Evolutionary conservation across 1,284 basidiomycete species (phyloP).

Genomic region (Fistulina hepatica): DNA sequence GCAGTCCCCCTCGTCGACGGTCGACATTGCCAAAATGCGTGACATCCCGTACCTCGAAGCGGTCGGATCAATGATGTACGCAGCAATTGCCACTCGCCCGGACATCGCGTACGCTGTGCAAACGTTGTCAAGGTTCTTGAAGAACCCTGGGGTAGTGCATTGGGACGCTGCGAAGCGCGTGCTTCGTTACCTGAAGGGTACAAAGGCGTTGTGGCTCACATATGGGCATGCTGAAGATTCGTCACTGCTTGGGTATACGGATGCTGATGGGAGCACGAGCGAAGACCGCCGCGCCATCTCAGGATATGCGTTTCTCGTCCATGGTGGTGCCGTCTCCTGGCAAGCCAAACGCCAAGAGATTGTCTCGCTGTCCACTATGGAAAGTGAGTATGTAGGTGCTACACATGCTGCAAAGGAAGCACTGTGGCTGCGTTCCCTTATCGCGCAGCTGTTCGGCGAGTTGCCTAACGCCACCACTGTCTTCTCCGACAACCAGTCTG

Average conservation of each 20-base stretch:
- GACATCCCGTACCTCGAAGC: slow-evolving; percentile 15
- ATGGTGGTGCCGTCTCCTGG: slow-evolving; percentile 26
- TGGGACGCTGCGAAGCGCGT: slow-evolving; percentile 21
- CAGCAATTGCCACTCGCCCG: slow-evolving; percentile 20
- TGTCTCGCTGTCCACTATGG: slow-evolving; percentile 7
- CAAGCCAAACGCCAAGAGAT: slow-evolving; percentile 15
- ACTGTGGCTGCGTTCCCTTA: slow-evolving; percentile 6
- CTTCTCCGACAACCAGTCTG: not conserved
- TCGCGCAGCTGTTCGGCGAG: too few relatives aligned
- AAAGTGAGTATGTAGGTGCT: slow-evolving; percentile 7
- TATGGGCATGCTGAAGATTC: slow-evolving; percentile 1
- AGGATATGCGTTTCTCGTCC: slow-evolving; percentile 16
- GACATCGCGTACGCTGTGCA: slow-evolving; percentile 25
- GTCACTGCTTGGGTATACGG: slow-evolving; percentile 1
- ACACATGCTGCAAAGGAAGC: slow-evolving; percentile 5
- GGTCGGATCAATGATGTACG: slow-evolving; percentile 22
- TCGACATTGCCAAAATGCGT: too few relatives aligned
- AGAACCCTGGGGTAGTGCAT: slow-evolving; percentile 18
- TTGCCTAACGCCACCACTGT: too few relatives aligned
- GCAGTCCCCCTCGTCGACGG: too few relatives aligned
- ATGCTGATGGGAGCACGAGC: slow-evolving; percentile 8
- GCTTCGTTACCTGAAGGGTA: slow-evolving; percentile 21
- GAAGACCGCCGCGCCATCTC: slow-evolving; percentile 11
- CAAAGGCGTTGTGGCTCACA: slow-evolving; percentile 4
- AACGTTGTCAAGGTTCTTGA: slow-evolving; percentile 17